Evolutionary conservation across 1,139 yeast species (phyloP).

Genomic region (Geotrichum fermentans): DNA sequence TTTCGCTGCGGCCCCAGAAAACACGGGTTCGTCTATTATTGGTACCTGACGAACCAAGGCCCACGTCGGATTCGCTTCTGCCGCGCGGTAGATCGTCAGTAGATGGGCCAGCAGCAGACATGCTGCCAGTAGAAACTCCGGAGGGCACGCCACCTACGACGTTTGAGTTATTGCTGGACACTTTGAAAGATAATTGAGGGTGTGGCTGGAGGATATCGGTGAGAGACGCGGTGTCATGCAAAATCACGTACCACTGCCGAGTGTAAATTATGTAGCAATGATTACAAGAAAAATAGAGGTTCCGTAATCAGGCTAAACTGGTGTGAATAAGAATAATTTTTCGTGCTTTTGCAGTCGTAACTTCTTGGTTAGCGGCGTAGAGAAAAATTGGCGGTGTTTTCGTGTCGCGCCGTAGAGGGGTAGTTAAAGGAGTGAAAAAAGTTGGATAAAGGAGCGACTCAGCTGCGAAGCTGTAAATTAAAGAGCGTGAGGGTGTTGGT

Average conservation of each 20-base stretch:
- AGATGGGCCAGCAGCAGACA: neutral
- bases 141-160: too few species aligned
- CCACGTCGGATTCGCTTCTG: constrained; percentile 2
- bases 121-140: neutral
- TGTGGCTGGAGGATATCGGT: too few species aligned
- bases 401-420: neutral
- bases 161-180: constrained; percentile 13
- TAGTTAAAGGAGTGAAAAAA: constrained; percentile 4
- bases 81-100: constrained; percentile 1
- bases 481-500: neutral
- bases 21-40: constrained; percentile 18
- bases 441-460: constrained; percentile 6
- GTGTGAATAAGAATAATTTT: too few species aligned
- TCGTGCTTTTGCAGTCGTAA: neutral
- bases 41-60: constrained; percentile 4
- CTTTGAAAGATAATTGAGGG: constrained; percentile 2
- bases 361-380: too few species aligned
- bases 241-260: too few species aligned
- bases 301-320: too few species aligned
- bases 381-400: neutral
- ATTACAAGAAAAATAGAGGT: too few species aligned
- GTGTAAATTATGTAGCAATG: too few species aligned
- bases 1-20: constrained; percentile 21
- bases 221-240: too few species aligned
- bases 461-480: neutral